A percentile compares a stretch with the other conserved stretches of the same genome.
phyloP scores from a whole-genome alignment of 2,329 filamentous ascomycete genomes.

The Colletotrichum trifolii region DNA sequence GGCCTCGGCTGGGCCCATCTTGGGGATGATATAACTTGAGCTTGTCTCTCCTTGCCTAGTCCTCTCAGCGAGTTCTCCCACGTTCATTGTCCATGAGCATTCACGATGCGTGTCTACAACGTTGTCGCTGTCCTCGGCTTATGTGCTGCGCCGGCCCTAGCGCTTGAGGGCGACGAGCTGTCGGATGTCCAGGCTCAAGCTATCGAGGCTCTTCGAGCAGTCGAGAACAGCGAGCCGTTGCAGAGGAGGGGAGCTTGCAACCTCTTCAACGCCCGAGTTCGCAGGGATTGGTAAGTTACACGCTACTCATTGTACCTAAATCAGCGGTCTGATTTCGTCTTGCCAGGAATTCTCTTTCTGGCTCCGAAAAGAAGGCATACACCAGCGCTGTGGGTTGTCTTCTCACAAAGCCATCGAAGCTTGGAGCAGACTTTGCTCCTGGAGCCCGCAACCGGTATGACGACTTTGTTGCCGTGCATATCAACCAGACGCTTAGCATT shows the following conservation, averaged over 20 bases:
- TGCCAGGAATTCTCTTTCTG: constrained; percentile 39
- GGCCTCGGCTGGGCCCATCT: no score
- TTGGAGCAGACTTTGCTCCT: constrained; percentile 29
- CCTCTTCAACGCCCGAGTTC: constrained; percentile 10
- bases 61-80: no score
- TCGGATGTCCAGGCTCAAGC: constrained; percentile 15
- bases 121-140: not conserved
- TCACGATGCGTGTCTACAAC: constrained; percentile 10
- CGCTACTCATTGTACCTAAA: no score
- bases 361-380: constrained; percentile 35
- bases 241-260: constrained; percentile 15
- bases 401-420: constrained; percentile 14
- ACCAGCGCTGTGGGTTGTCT: constrained; percentile 37
- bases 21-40: no score
- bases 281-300: constrained; percentile 10
- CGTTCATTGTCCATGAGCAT: no score
- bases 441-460: constrained; percentile 34
- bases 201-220: constrained; percentile 14
- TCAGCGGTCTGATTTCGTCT: no score
- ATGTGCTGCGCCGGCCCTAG: not conserved
- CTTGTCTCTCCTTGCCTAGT: no score
- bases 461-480: constrained; percentile 37
- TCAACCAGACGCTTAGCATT: constrained; percentile 29
- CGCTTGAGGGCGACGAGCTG: constrained; percentile 11
- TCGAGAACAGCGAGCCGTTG: not conserved